Base-by-base conservation (phyloP, 208 protist species). In the Porcisia hertigi region DNA sequence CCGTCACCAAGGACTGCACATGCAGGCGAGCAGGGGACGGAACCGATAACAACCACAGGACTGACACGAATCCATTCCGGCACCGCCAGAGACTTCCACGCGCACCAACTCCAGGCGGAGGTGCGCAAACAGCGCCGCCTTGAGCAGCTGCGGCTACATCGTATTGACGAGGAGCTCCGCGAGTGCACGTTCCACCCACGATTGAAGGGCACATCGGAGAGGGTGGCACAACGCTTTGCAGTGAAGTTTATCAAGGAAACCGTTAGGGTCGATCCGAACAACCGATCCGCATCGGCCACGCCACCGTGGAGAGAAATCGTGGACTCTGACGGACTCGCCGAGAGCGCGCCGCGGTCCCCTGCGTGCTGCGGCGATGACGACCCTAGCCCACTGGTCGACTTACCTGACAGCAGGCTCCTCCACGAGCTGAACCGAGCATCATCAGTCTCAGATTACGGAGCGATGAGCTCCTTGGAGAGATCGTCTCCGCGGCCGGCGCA, bases 161-260 rank as follows among this genome's bases (percentile, higher is more conserved):
- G 59, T 34, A 67, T 75, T 0, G 78, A 84, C 36, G 69, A 53
- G 43, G 76, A 87, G 43, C 52, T 87, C 49, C 34, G 73, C 18
- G 80, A 79, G 63, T 93, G 85, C 60, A 91, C 85, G 18, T 93
- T 93, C 49, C 79, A 39, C 16, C 88, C 88, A 3, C 76, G 47
- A 1, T 57, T 87, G 39, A 85, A 82, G 30, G 12, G 41, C 11
- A 58, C 71, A 0, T 83, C 85, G 34, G 57, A 59, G 30, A 23
- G 53, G 9, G 82, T 85, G 30, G 66, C 80, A 7, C 73, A 77
- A 58, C 83, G 66, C 34, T n/a, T 79, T 49, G 54, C 67, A 0
- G 69, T 82, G 30, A 67, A 71, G 52, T 63, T 66, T 25, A 57
- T 25, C n/a, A 57, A 63, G 47, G 57, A 47, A 12, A 65, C 34